Percentiles rank a stretch among this genome's conserved stretches.
phyloP scores from a whole-genome alignment of 768 basidiomycete genomes.

The Boletus tomentosulus region DNA sequence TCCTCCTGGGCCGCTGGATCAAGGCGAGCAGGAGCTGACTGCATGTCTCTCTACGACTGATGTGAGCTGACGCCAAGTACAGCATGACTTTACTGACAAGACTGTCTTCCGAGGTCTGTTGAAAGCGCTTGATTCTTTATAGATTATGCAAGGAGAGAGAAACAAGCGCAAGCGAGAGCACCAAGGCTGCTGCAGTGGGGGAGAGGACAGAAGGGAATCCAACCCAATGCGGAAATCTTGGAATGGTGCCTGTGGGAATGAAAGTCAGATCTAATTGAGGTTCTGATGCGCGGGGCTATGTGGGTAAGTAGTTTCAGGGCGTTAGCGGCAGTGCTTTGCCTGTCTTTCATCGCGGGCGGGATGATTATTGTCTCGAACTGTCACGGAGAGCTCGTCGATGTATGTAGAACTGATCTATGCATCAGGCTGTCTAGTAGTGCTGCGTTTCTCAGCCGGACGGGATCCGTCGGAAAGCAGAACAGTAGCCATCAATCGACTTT shows the following conservation, averaged over 20 bases:
- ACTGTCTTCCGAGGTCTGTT: slow-evolving; percentile 19
- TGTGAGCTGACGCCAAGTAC: slow-evolving; percentile 17
- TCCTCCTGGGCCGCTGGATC: slow-evolving; percentile 24
- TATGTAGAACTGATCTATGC: too few species aligned
- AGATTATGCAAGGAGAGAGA: neutral
- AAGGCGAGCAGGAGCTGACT: slow-evolving; percentile 9
- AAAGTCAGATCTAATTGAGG: too few species aligned
- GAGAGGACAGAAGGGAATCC: neutral
- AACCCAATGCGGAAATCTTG: slow-evolving; percentile 6
- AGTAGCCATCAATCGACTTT: too few species aligned
- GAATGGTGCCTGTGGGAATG: slow-evolving; percentile 9
- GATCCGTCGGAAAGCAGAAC: too few species aligned
- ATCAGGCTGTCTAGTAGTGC: too few species aligned
- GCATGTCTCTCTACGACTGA: slow-evolving; percentile 20
- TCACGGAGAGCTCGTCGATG: too few species aligned
- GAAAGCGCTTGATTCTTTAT: neutral
- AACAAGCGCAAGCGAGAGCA: neutral
- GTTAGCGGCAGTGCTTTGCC: too few species aligned
- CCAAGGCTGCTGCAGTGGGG: neutral
- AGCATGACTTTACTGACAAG: slow-evolving; percentile 20
- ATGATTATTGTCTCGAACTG: too few species aligned
- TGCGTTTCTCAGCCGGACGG: too few species aligned
- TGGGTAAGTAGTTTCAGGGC: too few species aligned
- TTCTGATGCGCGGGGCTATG: too few species aligned
- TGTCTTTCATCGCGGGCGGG: too few species aligned